Conservation (phyloP, 2,329 filamentous ascomycete species). For the Cladophialophora chaetospira region DNA sequence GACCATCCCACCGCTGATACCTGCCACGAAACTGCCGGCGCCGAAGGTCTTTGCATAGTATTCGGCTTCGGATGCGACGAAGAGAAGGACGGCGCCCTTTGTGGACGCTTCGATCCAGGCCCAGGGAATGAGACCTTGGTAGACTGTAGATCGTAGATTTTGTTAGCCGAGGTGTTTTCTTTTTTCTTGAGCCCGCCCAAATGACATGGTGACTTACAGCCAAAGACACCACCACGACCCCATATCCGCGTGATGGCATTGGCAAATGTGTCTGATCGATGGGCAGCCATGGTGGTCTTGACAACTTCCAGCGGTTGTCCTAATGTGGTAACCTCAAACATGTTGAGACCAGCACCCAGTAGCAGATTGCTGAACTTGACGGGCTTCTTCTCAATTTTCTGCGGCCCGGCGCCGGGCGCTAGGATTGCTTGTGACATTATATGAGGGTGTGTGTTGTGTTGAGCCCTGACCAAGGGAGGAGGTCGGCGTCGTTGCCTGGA, state of each 20-base stretch:
- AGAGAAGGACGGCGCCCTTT: conserved; percentile 98
- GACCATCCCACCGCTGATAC: conserved; percentile 87
- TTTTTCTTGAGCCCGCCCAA: background rate
- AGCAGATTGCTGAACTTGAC: conserved; percentile 99
- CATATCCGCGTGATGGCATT: conserved; percentile 84
- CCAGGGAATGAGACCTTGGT: conserved; percentile 99
- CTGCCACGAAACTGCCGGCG: conserved; percentile 81
- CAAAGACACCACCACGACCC: conserved; percentile 87
- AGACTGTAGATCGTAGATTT: conserved; percentile 63
- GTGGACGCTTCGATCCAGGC: conserved; percentile 99
- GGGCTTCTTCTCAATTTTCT: conserved; percentile 91
- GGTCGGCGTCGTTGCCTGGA: conserved; percentile 52
- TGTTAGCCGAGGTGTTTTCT: conserved; percentile 30
- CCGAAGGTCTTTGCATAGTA: conserved; percentile 85
- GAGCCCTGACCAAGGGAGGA: conserved; percentile 97
- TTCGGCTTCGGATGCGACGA: conserved; percentile 97
- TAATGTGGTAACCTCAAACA: conserved; percentile 82
- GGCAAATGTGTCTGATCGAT: conserved; percentile 84
- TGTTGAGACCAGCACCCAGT: conserved; percentile 87
- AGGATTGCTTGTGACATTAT: conserved; percentile 57
- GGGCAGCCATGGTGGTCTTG: conserved; percentile 99
- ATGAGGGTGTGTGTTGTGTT: conserved; percentile 56
- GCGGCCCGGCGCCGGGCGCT: conserved; percentile 30
- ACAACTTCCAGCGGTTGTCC: conserved; percentile 91
- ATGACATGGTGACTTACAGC: conserved; percentile 68